Percentiles rank a stretch among this genome's conserved stretches.
Evolutionary conservation across 2,329 filamentous ascomycete species (phyloP).

Genomic region (Stagonosporopsis vannaccii): DNA sequence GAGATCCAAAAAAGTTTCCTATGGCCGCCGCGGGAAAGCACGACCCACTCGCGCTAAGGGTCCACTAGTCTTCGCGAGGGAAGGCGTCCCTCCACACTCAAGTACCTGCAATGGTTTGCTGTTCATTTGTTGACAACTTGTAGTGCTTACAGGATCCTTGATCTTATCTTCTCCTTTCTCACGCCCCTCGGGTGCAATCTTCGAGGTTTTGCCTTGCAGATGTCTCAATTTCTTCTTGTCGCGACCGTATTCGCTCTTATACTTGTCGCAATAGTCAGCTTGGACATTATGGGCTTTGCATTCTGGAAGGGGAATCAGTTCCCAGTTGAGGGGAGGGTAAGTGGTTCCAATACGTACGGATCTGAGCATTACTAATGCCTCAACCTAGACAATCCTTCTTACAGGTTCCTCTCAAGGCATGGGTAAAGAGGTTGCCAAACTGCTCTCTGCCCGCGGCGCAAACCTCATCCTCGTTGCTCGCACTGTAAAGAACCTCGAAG

Average conservation of each 20-base stretch:
- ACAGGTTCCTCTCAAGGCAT: conserved; percentile 94
- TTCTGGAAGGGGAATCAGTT: conserved; percentile 73
- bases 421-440: conserved; percentile 76
- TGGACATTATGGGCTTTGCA: conserved; percentile 72
- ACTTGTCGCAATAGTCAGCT: conserved; percentile 48
- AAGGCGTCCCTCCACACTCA: conserved; percentile 5
- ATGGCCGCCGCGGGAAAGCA: conserved; percentile 35
- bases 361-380: neutral
- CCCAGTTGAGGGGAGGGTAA: conserved; percentile 82
- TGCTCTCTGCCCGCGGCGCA: conserved; percentile 83
- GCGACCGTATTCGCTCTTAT: conserved; percentile 45
- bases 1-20: conserved; percentile 21
- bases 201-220: conserved; percentile 36
- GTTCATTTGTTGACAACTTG: neutral
- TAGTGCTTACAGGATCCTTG: conserved; percentile 16
- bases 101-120: neutral
- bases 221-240: conserved; percentile 49
- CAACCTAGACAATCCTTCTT: conserved; percentile 77
- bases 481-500: conserved; percentile 75
- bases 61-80: neutral
- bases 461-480: conserved; percentile 87
- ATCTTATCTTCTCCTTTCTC: neutral
- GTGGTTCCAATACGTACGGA: no score
- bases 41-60: conserved; percentile 15
- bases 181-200: neutral